These are phyloP conservation scores for Coleophoma eucalyptorum DNA, from an alignment of 2,329 filamentous ascomycete species.

Conservation along the genomic window DNA sequence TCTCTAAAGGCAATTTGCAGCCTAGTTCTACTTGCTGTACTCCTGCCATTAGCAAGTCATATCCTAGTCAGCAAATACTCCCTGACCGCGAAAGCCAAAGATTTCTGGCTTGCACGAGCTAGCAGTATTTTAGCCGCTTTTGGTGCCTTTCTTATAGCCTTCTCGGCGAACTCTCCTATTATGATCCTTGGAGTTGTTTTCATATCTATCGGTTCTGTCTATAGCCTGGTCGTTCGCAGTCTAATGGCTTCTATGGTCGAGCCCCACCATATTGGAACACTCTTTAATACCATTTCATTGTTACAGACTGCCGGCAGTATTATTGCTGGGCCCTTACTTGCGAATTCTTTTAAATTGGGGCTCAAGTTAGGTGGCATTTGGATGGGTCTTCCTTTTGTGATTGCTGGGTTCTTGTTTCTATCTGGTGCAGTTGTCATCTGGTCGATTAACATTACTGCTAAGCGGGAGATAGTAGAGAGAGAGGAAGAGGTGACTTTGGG, in stretches of 20 bases:
- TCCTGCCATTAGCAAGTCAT: not conserved
- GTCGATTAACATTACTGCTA: no score
- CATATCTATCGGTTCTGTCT: constrained; percentile 41
- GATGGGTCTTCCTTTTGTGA: constrained; percentile 46
- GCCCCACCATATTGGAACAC: constrained; percentile 46
- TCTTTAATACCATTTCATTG: constrained; percentile 49
- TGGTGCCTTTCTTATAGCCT: constrained; percentile 6
- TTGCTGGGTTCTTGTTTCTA: constrained; percentile 17
- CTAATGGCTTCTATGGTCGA: constrained; percentile 51
- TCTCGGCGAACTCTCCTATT: constrained; percentile 2
- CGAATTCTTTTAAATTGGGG: constrained; percentile 41
- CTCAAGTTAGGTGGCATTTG: constrained; percentile 41
- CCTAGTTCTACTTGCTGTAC: not conserved
- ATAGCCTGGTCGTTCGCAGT: constrained; percentile 38
- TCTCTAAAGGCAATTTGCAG: constrained; percentile 1
- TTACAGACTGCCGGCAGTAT: constrained; percentile 45
- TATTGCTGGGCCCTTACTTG: constrained; percentile 41
- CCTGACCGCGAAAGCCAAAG: not conserved
- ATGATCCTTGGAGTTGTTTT: constrained; percentile 17
- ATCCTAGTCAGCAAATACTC: not conserved
- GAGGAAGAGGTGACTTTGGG: no score
- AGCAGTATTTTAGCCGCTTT: constrained; percentile 12
- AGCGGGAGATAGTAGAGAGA: no score
- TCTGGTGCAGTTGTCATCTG: no score
- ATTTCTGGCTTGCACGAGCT: constrained; percentile 18